Base-by-base conservation (phyloP, 495 filamentous ascomycete genomes). In the Rostrohypoxylon terebratum region DNA sequence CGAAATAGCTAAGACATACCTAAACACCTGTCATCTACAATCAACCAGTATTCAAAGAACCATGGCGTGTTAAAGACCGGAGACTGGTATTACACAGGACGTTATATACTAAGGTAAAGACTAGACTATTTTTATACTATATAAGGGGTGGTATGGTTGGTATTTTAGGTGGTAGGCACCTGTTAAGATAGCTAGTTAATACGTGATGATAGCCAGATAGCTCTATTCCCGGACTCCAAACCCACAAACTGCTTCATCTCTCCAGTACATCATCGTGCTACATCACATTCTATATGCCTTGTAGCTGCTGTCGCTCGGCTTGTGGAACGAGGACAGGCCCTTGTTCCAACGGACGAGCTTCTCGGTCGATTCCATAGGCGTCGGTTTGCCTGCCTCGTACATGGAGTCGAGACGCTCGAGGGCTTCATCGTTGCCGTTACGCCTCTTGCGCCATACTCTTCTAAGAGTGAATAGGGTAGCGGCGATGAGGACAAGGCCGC, bases 211-310 rank as follows among this genome's bases (percentile, higher is more conserved):
- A 45, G 31, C 31, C 40, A 11, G 33, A 36, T 40, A 48, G 66
- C 48, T 69, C 47, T 61, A 58, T 64, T 55, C 44, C 66, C 40
- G 8, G 36, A 63, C 70, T 66, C 71, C 66, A 16, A 16, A 53
- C 23, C 58, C 45, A 45, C 61, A 63, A 50, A 63, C 45, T 62
- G 36, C 36, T 61, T 51, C 21, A 25, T 50, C 51, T 48, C 31
- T 34, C 7, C 6, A 28, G 1, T 31, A 11, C 20, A 10, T 11
- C 21, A 6, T 55, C 31, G 42, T 10, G 36, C n/a, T 20, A 21
- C 44, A 66, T 77, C 58, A 78, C 74, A 78, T 77, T 48, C 74
- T 63, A 65, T 78, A 78, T 42, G 64, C 76, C 66, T 76, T 75
- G 54, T 69, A 73, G 61, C 58, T 72, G 38, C 50, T 47, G 45